A percentile compares a stretch with the other conserved stretches of the same genome.
Conservation (phyloP, 139 green algal genomes). For the Chlamydomonas sp. region DNA sequence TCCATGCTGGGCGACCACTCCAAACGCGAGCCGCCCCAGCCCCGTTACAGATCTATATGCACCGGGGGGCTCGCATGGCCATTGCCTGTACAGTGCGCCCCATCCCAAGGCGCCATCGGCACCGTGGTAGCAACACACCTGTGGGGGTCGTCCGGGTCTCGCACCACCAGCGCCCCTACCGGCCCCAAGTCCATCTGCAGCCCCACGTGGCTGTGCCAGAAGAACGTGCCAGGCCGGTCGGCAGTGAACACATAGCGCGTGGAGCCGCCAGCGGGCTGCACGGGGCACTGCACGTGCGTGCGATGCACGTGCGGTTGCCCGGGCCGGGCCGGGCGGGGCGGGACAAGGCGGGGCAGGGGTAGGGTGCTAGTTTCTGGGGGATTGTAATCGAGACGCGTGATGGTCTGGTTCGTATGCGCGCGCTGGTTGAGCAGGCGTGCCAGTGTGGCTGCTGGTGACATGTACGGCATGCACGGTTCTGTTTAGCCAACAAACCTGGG, state of each 20-base stretch:
- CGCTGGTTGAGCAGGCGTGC: no score
- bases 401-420: background rate
- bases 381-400: background rate
- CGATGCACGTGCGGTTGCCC: no score
- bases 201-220: background rate
- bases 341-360: no score
- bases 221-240: background rate
- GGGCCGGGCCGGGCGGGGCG: background rate
- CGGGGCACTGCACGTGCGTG: slow-evolving; percentile 4
- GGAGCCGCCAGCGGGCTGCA: background rate
- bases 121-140: background rate
- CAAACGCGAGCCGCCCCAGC: no score
- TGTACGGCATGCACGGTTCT: background rate
- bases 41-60: no score
- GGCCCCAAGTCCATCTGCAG: background rate
- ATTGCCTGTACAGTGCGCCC: no score
- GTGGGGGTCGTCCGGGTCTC: background rate
- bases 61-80: no score
- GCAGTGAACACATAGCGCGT: background rate
- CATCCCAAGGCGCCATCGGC: no score
- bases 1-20: no score
- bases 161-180: background rate
- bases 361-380: no score
- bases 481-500: background rate
- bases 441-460: no score